These are phyloP conservation scores for Phaffomyces opuntiae DNA, from an alignment of 805 yeast genomes.

Conservation along the genomic window DNA sequence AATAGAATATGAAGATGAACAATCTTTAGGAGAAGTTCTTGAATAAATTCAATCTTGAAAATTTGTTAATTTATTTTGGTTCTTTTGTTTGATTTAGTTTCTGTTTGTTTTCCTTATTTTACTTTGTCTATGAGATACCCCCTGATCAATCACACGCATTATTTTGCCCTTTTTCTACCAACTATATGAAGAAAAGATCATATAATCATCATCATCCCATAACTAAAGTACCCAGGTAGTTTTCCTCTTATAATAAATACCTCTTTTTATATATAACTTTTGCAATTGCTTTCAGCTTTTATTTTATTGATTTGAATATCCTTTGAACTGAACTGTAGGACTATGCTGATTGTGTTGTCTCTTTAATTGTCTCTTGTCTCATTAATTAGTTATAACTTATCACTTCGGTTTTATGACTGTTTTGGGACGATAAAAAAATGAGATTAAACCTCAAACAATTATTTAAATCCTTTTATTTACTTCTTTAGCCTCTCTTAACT, in stretches of 20 bases:
- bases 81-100: not conserved
- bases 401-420: too few species aligned
- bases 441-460: too few species aligned
- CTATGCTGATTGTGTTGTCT: too few species aligned
- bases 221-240: not conserved
- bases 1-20: conserved; percentile 25
- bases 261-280: not conserved
- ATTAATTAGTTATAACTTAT: too few species aligned
- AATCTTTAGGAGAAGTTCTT: conserved; percentile 25
- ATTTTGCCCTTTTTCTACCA: too few species aligned
- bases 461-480: too few species aligned
- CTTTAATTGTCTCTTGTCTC: too few species aligned
- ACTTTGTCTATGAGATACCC: too few species aligned
- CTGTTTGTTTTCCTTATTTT: not conserved
- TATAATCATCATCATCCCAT: not conserved
- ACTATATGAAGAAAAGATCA: too few species aligned
- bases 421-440: too few species aligned
- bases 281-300: not conserved
- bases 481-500: too few species aligned
- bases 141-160: too few species aligned
- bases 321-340: not conserved
- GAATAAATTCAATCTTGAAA: conserved; percentile 13
- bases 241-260: not conserved
- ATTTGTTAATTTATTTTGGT: not conserved
- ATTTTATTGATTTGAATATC: not conserved